Conservation (phyloP, 495 filamentous ascomycete genomes). For the Cudoniella acicularis region DNA sequence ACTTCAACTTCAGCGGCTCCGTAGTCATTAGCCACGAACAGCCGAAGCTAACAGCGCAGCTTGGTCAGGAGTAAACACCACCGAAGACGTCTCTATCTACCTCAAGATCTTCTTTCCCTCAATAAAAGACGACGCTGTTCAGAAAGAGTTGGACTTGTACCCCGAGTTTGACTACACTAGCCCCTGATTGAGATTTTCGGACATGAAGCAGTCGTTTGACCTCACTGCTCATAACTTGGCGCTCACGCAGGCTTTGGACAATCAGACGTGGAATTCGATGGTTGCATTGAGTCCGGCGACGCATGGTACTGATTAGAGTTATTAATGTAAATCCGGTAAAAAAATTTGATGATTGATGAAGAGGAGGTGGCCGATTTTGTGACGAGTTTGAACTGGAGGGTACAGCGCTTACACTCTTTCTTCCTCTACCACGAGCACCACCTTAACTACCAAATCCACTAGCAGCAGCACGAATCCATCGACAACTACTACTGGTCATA, state of each 20-base stretch:
- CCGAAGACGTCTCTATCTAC: slow-evolving; percentile 28
- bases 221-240: slow-evolving; percentile 32
- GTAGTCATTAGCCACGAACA: slow-evolving; percentile 33
- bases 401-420: slow-evolving; percentile 32
- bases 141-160: slow-evolving; percentile 26
- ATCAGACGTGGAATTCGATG: slow-evolving; percentile 34
- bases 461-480: slow-evolving; percentile 1
- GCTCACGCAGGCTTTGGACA: slow-evolving; percentile 29
- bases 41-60: slow-evolving; percentile 30
- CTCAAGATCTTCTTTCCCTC: slow-evolving; percentile 32
- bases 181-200: slow-evolving; percentile 30
- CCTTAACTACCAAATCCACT: slow-evolving; percentile 1
- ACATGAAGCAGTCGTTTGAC: slow-evolving; percentile 36
- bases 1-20: slow-evolving; percentile 35
- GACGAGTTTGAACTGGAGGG: too few relatives aligned
- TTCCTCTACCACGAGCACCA: slow-evolving; percentile 12
- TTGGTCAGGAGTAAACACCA: slow-evolving; percentile 29
- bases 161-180: slow-evolving; percentile 32
- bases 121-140: slow-evolving; percentile 31
- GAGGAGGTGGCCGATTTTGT: too few relatives aligned
- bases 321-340: slow-evolving; percentile 32
- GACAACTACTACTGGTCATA: slow-evolving; percentile 1
- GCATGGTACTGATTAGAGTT: slow-evolving; percentile 34
- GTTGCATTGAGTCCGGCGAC: slow-evolving; percentile 28
- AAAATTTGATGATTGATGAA: not conserved